Evolutionary conservation across 1,284 basidiomycete genomes (phyloP), one percentile per base, ranked within the genome.

Genomic region (Boletus semigastroideus): DNA sequence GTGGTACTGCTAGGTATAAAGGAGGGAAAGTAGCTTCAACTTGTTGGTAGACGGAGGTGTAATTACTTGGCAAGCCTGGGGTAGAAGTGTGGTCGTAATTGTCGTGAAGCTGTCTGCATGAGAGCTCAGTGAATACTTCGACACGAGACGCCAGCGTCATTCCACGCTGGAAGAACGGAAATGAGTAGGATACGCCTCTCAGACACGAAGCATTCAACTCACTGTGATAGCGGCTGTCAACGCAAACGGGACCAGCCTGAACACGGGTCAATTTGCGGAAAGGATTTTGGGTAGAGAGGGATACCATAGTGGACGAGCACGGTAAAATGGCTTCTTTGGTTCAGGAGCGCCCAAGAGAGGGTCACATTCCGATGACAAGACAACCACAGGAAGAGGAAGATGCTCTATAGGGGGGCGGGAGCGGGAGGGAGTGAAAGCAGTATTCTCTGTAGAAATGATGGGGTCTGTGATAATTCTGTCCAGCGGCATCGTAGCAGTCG

Each of bases 101-200:
- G 39, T 76, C 67, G 46, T 82, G 77, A 38, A 86, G 61, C 17
- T 73, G 72, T 55, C 79, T 77, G 70, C 87, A 90, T 4, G 88
- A 81, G 37, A 90, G 73, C 59, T 88, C 83, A n/a, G 85, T 89
- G 70, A 80, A 87, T 31, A 90, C 82, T 71, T 90, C 83, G 17
- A 90, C 80, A 46, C 87, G 79, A 38, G 87, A 83, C 10, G 87
- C 87, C 40, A 87, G 69, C 8, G 87, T 90, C 84, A 90, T 89
- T 49, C 86, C 86, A 42, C 86, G 84, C 87, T 90, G 61, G 5
- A 43, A 19, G 4, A 36, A 45, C 25, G 19, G 19, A 28, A 28
- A 36, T 37, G 42, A 43, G 25, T 46, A 36, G 47, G 41, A 39
- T 16, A 16, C 11, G 31, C 12, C 19, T 14, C 28, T 33, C 42